Evolutionary conservation across 495 filamentous ascomycete species (phyloP).

Genomic region (Barbatosphaeria neglecta): DNA sequence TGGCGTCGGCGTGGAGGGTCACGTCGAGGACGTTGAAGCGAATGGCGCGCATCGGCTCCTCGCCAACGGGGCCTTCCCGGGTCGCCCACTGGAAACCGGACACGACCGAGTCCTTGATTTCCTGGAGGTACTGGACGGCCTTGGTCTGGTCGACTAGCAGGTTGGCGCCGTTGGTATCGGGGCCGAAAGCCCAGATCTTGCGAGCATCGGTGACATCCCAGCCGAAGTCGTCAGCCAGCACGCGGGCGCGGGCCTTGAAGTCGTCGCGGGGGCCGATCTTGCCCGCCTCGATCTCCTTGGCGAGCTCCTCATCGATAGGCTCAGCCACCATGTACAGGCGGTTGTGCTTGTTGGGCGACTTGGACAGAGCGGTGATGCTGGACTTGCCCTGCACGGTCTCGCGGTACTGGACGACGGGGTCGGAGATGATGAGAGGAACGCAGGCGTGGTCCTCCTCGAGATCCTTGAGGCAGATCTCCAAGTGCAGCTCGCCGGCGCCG

Average conservation of each 20-base stretch:
- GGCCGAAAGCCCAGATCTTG: conserved; percentile 99
- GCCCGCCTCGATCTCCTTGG: conserved; percentile 80
- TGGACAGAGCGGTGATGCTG: conserved; percentile 93
- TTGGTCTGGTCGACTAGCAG: conserved; percentile 99
- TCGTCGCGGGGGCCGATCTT: conserved; percentile 94
- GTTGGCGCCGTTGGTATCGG: conserved; percentile 95
- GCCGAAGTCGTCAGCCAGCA: conserved; percentile 91
- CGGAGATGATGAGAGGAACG: conserved; percentile 91
- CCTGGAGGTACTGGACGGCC: conserved; percentile 98
- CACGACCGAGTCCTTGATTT: conserved; percentile 99
- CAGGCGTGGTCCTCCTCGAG: conserved; percentile 98
- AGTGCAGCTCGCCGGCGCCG: conserved; percentile 96
- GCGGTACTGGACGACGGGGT: conserved; percentile 95
- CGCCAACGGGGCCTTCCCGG: conserved; percentile 90
- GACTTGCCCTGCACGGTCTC: conserved; percentile 78
- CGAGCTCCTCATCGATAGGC: conserved; percentile 83
- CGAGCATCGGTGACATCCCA: conserved; percentile 99
- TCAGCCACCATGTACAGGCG: conserved; percentile 90
- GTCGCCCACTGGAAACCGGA: conserved; percentile 99
- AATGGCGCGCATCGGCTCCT: conserved; percentile 94
- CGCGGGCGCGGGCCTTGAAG: conserved; percentile 96
- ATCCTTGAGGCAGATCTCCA: conserved; percentile 99
- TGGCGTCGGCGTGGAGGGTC: conserved; percentile 98
- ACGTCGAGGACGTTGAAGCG: conserved; percentile 99
- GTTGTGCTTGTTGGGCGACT: conserved; percentile 99